Base-by-base conservation (phyloP, 2,329 filamentous ascomycete species). In the Fusarium cyanostomum region DNA sequence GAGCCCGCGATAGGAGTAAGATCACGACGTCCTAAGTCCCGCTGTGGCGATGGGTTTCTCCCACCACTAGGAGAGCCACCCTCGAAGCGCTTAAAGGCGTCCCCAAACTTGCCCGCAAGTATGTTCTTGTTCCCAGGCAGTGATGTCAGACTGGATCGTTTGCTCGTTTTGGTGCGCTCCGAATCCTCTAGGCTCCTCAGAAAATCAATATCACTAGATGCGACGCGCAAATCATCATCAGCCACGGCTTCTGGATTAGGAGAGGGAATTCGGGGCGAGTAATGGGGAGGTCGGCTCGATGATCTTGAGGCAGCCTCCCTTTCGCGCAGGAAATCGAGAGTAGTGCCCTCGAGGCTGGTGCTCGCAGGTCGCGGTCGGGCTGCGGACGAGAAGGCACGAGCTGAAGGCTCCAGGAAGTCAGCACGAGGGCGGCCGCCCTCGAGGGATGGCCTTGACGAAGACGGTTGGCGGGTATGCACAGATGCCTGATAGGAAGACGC, bases 61-160 rank as follows among this genome's bases (percentile, higher is more conserved):
- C 73, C 13, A 69, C 70, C 10, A 66, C 62, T 18, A 44, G 64
- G 70, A 71, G 58, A 75, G 57, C 81, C 84, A 21, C 81, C 83
- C 75, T 99, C 95, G 68, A 98, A 98, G 7, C 91, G 86, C 72
- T 94, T 92, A 79, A 98, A 97, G 4, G 94, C 94, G 70, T 97
- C 94, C 1, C 94, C 92, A 74, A 98, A 97, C 68, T 90, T 92
- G 21, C 93, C 92, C 6, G 89, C 89, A n/a, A 97, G 81, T 33
- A 96, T 87, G 55, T 87, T 92, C 76, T 95, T 96, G 24, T 90
- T 91, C 34, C 87, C 88, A 7, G 90, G 87, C 15, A 92, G 77
- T 0, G 89, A 88, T 52, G 90, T 83, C 2, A 96, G 77, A 74
- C 92, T 95, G 1, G 88, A 83, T 10, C 91, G 86, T 74, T 96